Evolutionary conservation across 2,329 filamentous ascomycete genomes (phyloP), one percentile per base, ranked within the genome.

Genomic region (Triangularia verruculosa): DNA sequence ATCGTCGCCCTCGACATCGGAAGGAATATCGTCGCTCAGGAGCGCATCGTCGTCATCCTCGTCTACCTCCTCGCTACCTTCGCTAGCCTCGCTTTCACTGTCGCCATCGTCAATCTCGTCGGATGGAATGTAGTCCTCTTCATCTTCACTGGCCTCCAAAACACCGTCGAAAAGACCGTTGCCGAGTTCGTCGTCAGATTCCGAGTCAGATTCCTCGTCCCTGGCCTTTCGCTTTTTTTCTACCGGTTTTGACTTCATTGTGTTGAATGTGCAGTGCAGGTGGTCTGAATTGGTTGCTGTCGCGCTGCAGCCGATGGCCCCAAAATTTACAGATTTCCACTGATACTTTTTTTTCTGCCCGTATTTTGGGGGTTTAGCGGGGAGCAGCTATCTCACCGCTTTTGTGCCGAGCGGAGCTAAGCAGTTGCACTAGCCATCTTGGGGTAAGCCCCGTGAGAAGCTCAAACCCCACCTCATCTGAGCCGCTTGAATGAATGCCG

Each of bases 221-320:
- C 85, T 80, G 65, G 84, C 84, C 76, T 90, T 91, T 68, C 89
- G 85, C 80, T 91, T 91, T 74, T 84, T 82, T 30, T 77, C 80
- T 54, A 74, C 71, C 63, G 78, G 76, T 68, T 73, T 74, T 53
- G 77, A 71, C 65, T 72, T 77, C 78, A 80, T 81, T 70, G 73
- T 70, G 73, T 71, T 51, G 47, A 61, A 62, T 64, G 64, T 58
- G 57, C 17, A 30, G 56, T 27, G 25, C 20, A 17, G 34, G n/a
- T 64, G 64, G 55, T 28, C 61, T 63, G 30, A 51, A 34, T 20
- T 67, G 47, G 30, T 61, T 61, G 47, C 53, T 39, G 24, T 54
- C 12, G 22, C 51, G 25, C 30, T 53, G 56, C 63, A 61, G 61
- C 51, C 56, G 59, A 60, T 39, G 28, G 55, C 20, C 51, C 61